Evolutionary conservation across 805 yeast genomes (phyloP), one percentile per base, ranked within the genome.

Genomic region (Kazachstania bromeliacearum): DNA sequence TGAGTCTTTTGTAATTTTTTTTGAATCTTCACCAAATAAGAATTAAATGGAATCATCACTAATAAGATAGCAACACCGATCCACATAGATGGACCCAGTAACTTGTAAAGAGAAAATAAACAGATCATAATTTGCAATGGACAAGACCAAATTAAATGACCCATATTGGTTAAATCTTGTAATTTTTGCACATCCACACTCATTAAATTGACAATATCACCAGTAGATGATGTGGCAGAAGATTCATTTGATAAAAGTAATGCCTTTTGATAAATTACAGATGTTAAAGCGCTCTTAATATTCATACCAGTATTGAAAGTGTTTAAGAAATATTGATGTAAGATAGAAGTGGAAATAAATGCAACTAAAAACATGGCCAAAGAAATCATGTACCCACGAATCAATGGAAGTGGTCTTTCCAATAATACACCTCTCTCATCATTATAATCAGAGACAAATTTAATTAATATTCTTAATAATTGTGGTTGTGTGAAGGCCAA

Each of bases 121-220:
- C 96, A 85, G 39, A 88, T 60, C 17, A 70, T 51, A 46, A 88
- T 76, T 61, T 88, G 95, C 62, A 87, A 81, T 1, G 96, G 96
- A 33, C 95, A 95, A 1, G 95, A 85, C 94, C 95, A 85, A 34
- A 84, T 66, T 36, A 85, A 68, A 49, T 84, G 80, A 43, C 87
- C 73, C 58, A 79, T 75, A 55, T 83, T 87, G 17, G 81, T 73
- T 38, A 85, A 66, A 47, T 84, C 95, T 56, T 84, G 94, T 38
- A 88, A 64, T 62, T 95, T 75, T 61, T 83, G 94, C 3, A 87
- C 78, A 62, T 88, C 97, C 31, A 88, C 95, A 36, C 95, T 79
- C 96, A 88, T 85, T 50, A 88, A 67, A 54, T 88, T 88, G 39
- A 88, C 96, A 46, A 89, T 83, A 56, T 87, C 96, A 53, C 97